Conservation (phyloP, 2,329 filamentous ascomycete species). For the Rutstroemia sp. region DNA sequence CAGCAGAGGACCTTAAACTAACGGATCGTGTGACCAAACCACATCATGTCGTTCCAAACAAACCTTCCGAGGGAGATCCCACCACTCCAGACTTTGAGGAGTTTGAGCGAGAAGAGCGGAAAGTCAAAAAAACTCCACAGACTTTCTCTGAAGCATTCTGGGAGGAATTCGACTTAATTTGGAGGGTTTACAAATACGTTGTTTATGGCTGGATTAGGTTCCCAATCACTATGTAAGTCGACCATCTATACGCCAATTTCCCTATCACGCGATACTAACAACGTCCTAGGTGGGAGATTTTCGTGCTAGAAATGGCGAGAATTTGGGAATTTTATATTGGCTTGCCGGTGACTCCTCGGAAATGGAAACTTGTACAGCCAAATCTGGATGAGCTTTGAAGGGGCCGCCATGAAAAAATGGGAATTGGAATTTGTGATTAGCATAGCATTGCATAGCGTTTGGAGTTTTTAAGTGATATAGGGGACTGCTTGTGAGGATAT, state of each 20-base stretch:
- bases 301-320: conserved; percentile 44
- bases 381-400: conserved; percentile 35
- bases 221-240: conserved; percentile 60
- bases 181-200: conserved; percentile 57
- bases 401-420: background rate
- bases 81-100: conserved; percentile 38
- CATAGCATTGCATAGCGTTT: conserved; percentile 1
- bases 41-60: conserved; percentile 32
- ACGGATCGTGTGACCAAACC: conserved; percentile 33
- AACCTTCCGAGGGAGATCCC: conserved; percentile 26
- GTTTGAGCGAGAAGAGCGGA: conserved; percentile 22
- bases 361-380: conserved; percentile 37
- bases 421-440: background rate
- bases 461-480: conserved; percentile 3
- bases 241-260: background rate
- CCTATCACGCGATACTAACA: conserved; percentile 1
- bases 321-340: conserved; percentile 57
- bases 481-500: too few species aligned
- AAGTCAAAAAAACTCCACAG: conserved; percentile 23
- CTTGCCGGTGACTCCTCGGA: conserved; percentile 47
- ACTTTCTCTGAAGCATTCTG: conserved; percentile 50
- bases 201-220: conserved; percentile 62
- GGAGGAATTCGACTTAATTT: conserved; percentile 57
- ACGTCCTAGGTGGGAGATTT: conserved; percentile 41
- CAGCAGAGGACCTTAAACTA: conserved; percentile 21